A percentile compares a stretch with the other conserved stretches of the same genome.
Conservation (phyloP, 2,329 filamentous ascomycete species). For the Penicillium frequentans region DNA sequence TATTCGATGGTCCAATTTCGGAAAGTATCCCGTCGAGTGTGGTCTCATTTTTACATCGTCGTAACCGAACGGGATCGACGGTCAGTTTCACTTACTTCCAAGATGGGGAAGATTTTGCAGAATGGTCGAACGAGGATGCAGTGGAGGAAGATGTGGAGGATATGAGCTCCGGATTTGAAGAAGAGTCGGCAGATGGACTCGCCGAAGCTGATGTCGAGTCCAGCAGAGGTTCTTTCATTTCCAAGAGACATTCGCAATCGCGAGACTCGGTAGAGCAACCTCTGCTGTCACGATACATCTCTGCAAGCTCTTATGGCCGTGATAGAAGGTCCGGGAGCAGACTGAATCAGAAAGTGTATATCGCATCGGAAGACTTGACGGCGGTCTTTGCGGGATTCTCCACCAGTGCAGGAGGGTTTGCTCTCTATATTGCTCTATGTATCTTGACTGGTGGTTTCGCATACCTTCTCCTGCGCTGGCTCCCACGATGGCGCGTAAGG, state of each 20-base stretch:
- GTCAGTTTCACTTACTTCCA: constrained; percentile 87
- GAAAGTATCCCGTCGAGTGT: constrained; percentile 95
- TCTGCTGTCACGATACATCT: constrained; percentile 71
- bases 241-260: constrained; percentile 38
- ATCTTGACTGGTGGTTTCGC: constrained; percentile 71
- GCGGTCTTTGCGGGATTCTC: constrained; percentile 90
- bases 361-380: constrained; percentile 88
- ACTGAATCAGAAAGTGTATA: constrained; percentile 86
- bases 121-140: constrained; percentile 52
- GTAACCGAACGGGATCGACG: constrained; percentile 76
- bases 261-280: constrained; percentile 54
- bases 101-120: constrained; percentile 63
- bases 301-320: constrained; percentile 67
- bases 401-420: constrained; percentile 69
- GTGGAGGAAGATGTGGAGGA: constrained; percentile 27
- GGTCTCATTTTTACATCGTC: constrained; percentile 85
- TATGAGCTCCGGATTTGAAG: constrained; percentile 45
- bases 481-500: constrained; percentile 81
- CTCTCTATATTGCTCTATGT: constrained; percentile 70
- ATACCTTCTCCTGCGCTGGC: constrained; percentile 84
- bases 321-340: constrained; percentile 61
- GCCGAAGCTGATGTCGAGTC: constrained; percentile 38
- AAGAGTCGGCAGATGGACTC: constrained; percentile 39
- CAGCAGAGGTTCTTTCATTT: constrained; percentile 30
- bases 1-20: constrained; percentile 89